Evolutionary conservation across 2,329 filamentous ascomycete species (phyloP), one percentile per base, ranked within the genome.

Genomic region (Chalaropsis ovoidea): DNA sequence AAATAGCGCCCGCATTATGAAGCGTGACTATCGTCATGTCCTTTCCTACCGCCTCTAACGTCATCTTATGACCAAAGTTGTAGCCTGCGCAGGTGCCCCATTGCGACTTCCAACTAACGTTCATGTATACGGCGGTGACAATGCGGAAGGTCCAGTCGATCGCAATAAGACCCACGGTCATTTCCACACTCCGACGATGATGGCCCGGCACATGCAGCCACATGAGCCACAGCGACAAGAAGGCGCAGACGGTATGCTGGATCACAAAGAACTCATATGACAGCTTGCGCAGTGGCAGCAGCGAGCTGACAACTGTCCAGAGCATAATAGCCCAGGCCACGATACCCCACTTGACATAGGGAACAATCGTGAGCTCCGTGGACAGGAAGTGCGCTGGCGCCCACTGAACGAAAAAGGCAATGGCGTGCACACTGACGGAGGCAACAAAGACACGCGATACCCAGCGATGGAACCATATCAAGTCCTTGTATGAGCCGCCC

Each of bases 401-500:
- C 84, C 86, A 89, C 71, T 86, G 81, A 1, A 77, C 76, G 74
- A 85, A 85, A 72, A 88, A 89, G 72, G 86, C 83, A 69, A 83
- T 86, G 68, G 87, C 86, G 70, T 90, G 87, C 3, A 89, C 79
- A 0, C 85, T 85, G 1, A 82, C 83, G 0, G 84, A 87, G 13
- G 88, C 76, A 42, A 89, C 80, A 75, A 89, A 82, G 65, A 84
- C 86, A 67, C 87, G 81, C 2, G 84, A 84, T 10, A 86, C 82
- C 86, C 87, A 90, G 67, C 87, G 81, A 70, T 90, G 87, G 64
- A 89, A 74, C 86, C 86, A 89, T 72, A 88, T 89, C 66, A 89
- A 76, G 7, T 84, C 80, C 74, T 89, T 86, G 71, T 89, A 84
- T 67, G 85, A 84, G 11, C 81, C 79, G 8, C 86, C 86, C 4